phyloP scores from a whole-genome alignment of 2,329 filamentous ascomycete genomes.

The Clonostachys solani region DNA sequence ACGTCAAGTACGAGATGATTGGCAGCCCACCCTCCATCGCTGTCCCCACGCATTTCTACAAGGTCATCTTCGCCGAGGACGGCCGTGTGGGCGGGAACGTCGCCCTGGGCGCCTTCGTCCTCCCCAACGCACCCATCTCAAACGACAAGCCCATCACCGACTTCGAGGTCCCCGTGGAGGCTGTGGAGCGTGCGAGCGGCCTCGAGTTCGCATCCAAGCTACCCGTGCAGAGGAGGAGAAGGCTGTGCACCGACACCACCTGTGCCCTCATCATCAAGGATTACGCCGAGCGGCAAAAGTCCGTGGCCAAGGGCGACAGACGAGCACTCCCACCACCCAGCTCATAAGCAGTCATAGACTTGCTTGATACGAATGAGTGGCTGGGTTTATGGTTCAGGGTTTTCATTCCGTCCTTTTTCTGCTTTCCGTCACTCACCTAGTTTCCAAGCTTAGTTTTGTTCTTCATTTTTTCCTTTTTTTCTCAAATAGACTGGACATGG shows the following conservation, averaged over 20 bases:
- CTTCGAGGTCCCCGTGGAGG: constrained; percentile 93
- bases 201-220: constrained; percentile 86
- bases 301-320: constrained; percentile 38
- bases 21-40: constrained; percentile 90
- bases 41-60: constrained; percentile 98
- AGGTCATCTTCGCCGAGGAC: constrained; percentile 95
- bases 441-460: background rate
- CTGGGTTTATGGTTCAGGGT: no score
- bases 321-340: constrained; percentile 28
- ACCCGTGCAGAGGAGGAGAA: constrained; percentile 66
- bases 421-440: background rate
- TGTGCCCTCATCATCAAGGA: constrained; percentile 84
- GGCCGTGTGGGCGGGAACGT: constrained; percentile 67
- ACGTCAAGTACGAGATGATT: constrained; percentile 92
- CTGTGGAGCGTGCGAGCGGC: constrained; percentile 85
- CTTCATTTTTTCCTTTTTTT: background rate
- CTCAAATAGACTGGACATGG: background rate
- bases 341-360: constrained; percentile 15
- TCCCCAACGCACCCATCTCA: constrained; percentile 85
- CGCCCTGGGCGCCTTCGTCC: constrained; percentile 87
- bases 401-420: background rate
- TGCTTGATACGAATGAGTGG: no score
- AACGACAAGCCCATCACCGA: constrained; percentile 84
- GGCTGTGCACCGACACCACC: constrained; percentile 79
- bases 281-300: constrained; percentile 60